Evolutionary conservation across 2,329 filamentous ascomycete species (phyloP).

Genomic region (Truncatella angustata): DNA sequence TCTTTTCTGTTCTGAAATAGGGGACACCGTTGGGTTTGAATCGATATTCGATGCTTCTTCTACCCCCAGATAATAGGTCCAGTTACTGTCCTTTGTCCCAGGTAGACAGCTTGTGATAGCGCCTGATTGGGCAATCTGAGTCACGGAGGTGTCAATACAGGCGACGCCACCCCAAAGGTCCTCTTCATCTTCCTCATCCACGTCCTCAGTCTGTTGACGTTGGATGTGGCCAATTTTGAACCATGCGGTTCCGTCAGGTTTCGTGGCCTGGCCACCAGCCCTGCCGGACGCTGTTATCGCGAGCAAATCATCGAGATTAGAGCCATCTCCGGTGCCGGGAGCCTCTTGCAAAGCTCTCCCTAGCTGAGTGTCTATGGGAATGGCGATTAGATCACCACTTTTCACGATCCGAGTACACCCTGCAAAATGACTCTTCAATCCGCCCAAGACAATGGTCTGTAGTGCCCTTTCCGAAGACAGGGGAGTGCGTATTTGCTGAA

Average conservation of each 20-base stretch:
- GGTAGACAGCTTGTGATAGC: slow-evolving; percentile 81
- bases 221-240: slow-evolving; percentile 82
- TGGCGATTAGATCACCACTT: slow-evolving; percentile 82
- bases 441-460: slow-evolving; percentile 82
- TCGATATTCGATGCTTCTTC: slow-evolving; percentile 60
- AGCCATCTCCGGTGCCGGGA: slow-evolving; percentile 52
- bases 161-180: slow-evolving; percentile 84
- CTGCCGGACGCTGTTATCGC: slow-evolving; percentile 48
- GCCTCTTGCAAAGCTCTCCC: slow-evolving; percentile 79
- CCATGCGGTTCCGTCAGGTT: slow-evolving; percentile 73
- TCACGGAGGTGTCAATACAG: slow-evolving; percentile 80
- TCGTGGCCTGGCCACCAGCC: slow-evolving; percentile 29
- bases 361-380: slow-evolving; percentile 83
- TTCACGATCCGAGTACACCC: slow-evolving; percentile 78
- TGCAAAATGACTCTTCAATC: slow-evolving; percentile 86
- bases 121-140: slow-evolving; percentile 88
- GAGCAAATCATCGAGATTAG: slow-evolving; percentile 70
- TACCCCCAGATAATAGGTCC: slow-evolving; percentile 86
- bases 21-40: slow-evolving; percentile 35
- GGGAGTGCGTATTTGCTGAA: slow-evolving; percentile 86
- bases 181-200: slow-evolving; percentile 58
- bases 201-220: slow-evolving; percentile 48
- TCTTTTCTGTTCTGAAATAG: slow-evolving; percentile 45
- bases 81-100: slow-evolving; percentile 70
- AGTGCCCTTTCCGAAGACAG: slow-evolving; percentile 81